Percentiles rank a stretch among this genome's conserved stretches.
These are phyloP conservation scores for Nicotiana benthamiana DNA, from an alignment of 257 asterid genomes.

Conservation along the genomic window DNA sequence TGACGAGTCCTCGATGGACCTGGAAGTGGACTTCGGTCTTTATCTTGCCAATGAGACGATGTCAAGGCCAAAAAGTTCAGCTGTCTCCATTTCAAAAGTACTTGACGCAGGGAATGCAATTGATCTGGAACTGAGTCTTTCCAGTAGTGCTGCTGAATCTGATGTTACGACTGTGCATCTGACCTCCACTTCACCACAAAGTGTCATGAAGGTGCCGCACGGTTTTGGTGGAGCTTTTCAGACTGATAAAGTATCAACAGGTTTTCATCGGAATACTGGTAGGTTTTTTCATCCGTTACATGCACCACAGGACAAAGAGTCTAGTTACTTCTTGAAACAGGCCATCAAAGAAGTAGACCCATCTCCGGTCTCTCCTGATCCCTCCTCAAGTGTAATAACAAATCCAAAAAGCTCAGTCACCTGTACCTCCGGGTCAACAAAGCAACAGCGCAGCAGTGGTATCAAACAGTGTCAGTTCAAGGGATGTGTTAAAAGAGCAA, in stretches of 20 bases:
- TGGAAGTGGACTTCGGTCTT: slow-evolving; percentile 73
- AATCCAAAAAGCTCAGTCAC: slow-evolving; percentile 76
- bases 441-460: slow-evolving; percentile 43
- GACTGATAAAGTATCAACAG: slow-evolving; percentile 32
- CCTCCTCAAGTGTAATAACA: slow-evolving; percentile 47
- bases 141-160: slow-evolving; percentile 53
- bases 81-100: slow-evolving; percentile 24
- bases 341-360: slow-evolving; percentile 30
- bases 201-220: slow-evolving; percentile 17
- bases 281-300: slow-evolving; percentile 21
- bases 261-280: slow-evolving; percentile 16
- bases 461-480: slow-evolving; percentile 70
- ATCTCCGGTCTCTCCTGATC: slow-evolving; percentile 34
- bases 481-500: slow-evolving; percentile 79
- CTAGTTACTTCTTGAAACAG: slow-evolving; percentile 31
- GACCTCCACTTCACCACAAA: slow-evolving; percentile 25
- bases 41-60: slow-evolving; percentile 65
- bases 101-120: slow-evolving; percentile 37
- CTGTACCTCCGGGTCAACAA: slow-evolving; percentile 84
- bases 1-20: slow-evolving; percentile 68
- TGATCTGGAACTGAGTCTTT: slow-evolving; percentile 74
- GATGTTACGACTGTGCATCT: slow-evolving; percentile 45
- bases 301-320: slow-evolving; percentile 22
- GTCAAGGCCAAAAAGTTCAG: slow-evolving; percentile 31
- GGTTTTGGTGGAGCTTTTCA: slow-evolving; percentile 16